Evolutionary conservation across 768 basidiomycete genomes (phyloP).

Genomic region (Leccinum disarticulatum): DNA sequence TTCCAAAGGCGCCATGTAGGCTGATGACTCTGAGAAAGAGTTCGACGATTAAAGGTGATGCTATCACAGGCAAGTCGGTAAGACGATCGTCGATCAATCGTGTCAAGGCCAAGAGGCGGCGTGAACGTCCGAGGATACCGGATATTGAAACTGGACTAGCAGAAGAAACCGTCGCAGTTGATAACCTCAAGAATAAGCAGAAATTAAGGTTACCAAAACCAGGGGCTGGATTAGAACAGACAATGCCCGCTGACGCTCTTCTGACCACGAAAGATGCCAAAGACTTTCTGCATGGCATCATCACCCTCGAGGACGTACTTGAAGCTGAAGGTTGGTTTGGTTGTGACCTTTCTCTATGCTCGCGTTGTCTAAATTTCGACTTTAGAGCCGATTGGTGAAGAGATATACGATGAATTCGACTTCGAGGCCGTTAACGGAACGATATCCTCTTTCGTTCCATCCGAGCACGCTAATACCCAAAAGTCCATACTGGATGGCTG

Average conservation of each 20-base stretch:
- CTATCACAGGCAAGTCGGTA: constrained; percentile 18
- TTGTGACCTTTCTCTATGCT: too few species aligned
- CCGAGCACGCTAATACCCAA: constrained; percentile 33
- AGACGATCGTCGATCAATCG: constrained; percentile 19
- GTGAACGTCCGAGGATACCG: constrained; percentile 4
- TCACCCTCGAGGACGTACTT: too few species aligned
- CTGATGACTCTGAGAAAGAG: constrained; percentile 34
- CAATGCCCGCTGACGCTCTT: too few species aligned
- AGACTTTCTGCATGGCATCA: too few species aligned
- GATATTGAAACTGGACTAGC: constrained; percentile 28
- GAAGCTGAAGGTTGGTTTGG: too few species aligned
- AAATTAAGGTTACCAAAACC: too few species aligned
- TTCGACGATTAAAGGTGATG: constrained; percentile 29
- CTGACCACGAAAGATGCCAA: too few species aligned
- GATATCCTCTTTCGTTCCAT: constrained; percentile 42
- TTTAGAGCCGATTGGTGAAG: constrained; percentile 86
- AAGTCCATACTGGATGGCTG: constrained; percentile 29
- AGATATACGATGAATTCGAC: constrained; percentile 92
- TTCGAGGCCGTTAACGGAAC: constrained; percentile 67
- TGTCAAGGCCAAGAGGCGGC: constrained; percentile 11
- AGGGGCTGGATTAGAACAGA: too few species aligned
- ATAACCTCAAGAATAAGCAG: constrained; percentile 21
- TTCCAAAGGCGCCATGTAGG: constrained; percentile 32
- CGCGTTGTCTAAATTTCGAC: constrained; percentile 5
- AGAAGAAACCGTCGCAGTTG: constrained; percentile 16